A percentile compares a stretch with the other conserved stretches of the same genome.
phyloP scores from a whole-genome alignment of 2,329 filamentous ascomycete species.

The Exophiala calicioides region DNA sequence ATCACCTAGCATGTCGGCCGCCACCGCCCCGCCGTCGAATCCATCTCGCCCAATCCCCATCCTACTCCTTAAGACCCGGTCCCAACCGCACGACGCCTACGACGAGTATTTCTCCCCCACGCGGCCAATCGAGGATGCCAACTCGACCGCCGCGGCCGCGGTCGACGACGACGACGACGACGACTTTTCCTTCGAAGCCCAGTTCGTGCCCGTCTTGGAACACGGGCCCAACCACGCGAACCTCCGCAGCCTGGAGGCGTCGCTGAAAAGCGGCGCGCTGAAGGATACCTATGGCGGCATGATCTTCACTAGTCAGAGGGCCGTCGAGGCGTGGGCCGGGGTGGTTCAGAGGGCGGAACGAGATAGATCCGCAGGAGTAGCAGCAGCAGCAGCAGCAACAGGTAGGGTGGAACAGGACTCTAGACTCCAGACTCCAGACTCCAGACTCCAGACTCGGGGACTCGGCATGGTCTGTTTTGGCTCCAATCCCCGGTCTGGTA shows the following conservation, averaged over 20 bases:
- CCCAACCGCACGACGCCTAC: constrained; percentile 47
- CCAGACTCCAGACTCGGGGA: constrained; percentile 18
- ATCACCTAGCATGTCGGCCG: too few species aligned
- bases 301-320: constrained; percentile 53
- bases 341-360: constrained; percentile 37
- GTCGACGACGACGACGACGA: not conserved
- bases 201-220: constrained; percentile 50
- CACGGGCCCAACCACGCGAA: constrained; percentile 44
- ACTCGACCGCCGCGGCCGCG: constrained; percentile 4
- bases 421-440: not conserved
- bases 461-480: constrained; percentile 34
- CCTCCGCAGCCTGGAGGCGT: constrained; percentile 37
- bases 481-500: too few species aligned
- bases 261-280: constrained; percentile 40
- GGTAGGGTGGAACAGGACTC: too few species aligned
- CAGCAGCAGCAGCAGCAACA: not conserved
- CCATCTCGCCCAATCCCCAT: constrained; percentile 36
- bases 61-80: constrained; percentile 52
- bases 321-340: constrained; percentile 48
- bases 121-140: constrained; percentile 4
- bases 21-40: not conserved
- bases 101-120: constrained; percentile 44
- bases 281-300: constrained; percentile 45
- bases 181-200: constrained; percentile 21
- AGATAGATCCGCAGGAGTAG: not conserved